Conservation (phyloP, 768 basidiomycete species). For the Boletus patriciae region DNA sequence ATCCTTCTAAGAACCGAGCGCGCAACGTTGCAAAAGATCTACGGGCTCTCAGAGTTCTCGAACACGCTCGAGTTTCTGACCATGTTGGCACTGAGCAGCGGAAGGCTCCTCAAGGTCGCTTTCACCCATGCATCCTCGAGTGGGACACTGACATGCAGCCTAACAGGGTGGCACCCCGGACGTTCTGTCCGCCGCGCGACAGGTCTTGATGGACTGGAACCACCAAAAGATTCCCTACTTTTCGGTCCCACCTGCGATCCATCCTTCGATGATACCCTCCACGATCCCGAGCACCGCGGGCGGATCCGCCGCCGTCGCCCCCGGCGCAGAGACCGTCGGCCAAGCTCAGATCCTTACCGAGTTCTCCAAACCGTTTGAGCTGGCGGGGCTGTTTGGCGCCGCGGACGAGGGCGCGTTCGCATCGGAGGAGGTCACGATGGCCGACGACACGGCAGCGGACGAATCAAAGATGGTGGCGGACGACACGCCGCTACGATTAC, state of each 20-base stretch:
- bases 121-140: background rate
- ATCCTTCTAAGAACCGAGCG: slow-evolving; percentile 72
- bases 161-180: slow-evolving; percentile 87
- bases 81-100: slow-evolving; percentile 81
- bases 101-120: slow-evolving; percentile 76
- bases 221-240: slow-evolving; percentile 92
- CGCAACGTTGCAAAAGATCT: slow-evolving; percentile 73
- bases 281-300: slow-evolving; percentile 34
- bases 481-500: slow-evolving; percentile 34
- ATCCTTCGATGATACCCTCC: slow-evolving; percentile 72
- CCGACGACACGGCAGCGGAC: slow-evolving; percentile 41
- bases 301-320: slow-evolving; percentile 46
- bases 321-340: slow-evolving; percentile 78
- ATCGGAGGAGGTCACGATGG: slow-evolving; percentile 39
- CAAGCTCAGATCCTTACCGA: slow-evolving; percentile 73
- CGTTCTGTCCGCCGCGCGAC: slow-evolving; percentile 74
- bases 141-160: background rate
- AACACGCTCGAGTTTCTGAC: slow-evolving; percentile 84
- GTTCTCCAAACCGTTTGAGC: slow-evolving; percentile 76
- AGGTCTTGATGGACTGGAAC: slow-evolving; percentile 90
- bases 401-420: slow-evolving; percentile 79
- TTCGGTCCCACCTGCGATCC: slow-evolving; percentile 73
- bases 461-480: slow-evolving; percentile 42
- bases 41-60: slow-evolving; percentile 70
- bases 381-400: slow-evolving; percentile 76